These are phyloP conservation scores for Thermomyces lanuginosus DNA, from an alignment of 2,329 filamentous ascomycete genomes.

Conservation along the genomic window DNA sequence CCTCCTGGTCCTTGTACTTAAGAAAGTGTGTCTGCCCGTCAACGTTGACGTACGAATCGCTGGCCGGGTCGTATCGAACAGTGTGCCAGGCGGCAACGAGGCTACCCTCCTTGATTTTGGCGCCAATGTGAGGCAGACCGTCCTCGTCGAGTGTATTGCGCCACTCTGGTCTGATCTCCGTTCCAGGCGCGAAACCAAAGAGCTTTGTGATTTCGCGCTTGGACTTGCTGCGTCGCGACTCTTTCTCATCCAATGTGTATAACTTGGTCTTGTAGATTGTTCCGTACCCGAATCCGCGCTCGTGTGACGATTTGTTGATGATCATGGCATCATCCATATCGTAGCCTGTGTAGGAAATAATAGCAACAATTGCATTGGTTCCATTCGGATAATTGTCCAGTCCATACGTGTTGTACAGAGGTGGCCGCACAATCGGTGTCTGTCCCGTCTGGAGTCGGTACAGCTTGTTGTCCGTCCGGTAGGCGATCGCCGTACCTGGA, in stretches of 20 bases:
- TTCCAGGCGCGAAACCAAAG: constrained; percentile 77
- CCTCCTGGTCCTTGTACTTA: constrained; percentile 86
- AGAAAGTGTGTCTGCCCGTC: constrained; percentile 76
- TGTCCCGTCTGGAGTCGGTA: constrained; percentile 92
- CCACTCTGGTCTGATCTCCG: constrained; percentile 53
- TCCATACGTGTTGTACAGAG: constrained; percentile 87
- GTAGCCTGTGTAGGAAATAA: constrained; percentile 97
- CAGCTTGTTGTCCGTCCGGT: constrained; percentile 92
- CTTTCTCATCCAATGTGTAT: constrained; percentile 66
- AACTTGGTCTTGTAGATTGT: constrained; percentile 98
- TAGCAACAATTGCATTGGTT: constrained; percentile 85
- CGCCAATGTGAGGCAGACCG: constrained; percentile 67
- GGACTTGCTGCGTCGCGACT: constrained; percentile 46
- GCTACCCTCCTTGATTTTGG: constrained; percentile 62
- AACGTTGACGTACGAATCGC: constrained; percentile 63
- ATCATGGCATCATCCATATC: constrained; percentile 99
- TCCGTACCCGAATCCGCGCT: constrained; percentile 87
- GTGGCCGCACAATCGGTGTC: constrained; percentile 80
- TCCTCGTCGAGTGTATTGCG: constrained; percentile 67
- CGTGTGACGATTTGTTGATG: constrained; percentile 90
- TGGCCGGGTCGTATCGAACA: constrained; percentile 56
- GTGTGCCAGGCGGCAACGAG: constrained; percentile 79
- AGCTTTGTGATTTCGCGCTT: constrained; percentile 58
- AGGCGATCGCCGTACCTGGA: constrained; percentile 64
- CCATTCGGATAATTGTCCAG: constrained; percentile 98